Percentiles rank a stretch among this genome's conserved stretches.
phyloP scores from a whole-genome alignment of 2,329 filamentous ascomycete genomes.

The Huntiella abstrusa region DNA sequence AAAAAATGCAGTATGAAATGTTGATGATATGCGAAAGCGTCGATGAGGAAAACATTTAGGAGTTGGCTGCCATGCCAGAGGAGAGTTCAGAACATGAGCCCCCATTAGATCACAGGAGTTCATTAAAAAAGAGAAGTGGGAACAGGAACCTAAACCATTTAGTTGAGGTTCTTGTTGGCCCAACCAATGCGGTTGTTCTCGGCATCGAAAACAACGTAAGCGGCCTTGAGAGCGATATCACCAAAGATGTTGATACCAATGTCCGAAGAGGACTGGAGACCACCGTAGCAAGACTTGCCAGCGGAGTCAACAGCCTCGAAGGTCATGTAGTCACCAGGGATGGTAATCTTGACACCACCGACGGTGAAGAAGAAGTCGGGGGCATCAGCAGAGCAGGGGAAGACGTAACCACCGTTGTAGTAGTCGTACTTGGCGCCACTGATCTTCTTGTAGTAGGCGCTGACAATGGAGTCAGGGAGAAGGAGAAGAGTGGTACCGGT shows the following conservation, averaged over 20 bases:
- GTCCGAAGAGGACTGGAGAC: conserved; percentile 30
- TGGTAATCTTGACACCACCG: conserved; percentile 37
- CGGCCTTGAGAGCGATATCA: conserved; percentile 42
- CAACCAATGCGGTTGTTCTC: conserved; percentile 22
- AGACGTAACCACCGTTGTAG: conserved; percentile 25
- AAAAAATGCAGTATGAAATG: too few species aligned
- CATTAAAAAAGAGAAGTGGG: too few species aligned
- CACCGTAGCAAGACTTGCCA: conserved; percentile 44
- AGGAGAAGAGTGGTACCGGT: conserved; percentile 46
- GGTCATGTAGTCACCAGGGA: conserved; percentile 33
- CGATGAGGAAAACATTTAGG: too few species aligned
- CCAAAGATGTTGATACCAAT: conserved; percentile 43
- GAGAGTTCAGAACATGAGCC: too few species aligned
- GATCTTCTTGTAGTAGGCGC: conserved; percentile 30
- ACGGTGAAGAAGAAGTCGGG: conserved; percentile 36
- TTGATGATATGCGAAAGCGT: too few species aligned
- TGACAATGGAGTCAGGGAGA: conserved; percentile 31
- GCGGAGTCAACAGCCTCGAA: conserved; percentile 28
- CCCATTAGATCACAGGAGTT: too few species aligned
- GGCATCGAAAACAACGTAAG: conserved; percentile 39
- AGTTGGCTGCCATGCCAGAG: too few species aligned
- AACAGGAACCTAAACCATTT: too few species aligned
- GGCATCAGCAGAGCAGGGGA: conserved; percentile 27
- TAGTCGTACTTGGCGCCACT: conserved; percentile 23
- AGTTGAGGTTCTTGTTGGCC: neutral